Evolutionary conservation across 2,329 filamentous ascomycete species (phyloP).

Genomic region (Ophioceras dolichostomum): DNA sequence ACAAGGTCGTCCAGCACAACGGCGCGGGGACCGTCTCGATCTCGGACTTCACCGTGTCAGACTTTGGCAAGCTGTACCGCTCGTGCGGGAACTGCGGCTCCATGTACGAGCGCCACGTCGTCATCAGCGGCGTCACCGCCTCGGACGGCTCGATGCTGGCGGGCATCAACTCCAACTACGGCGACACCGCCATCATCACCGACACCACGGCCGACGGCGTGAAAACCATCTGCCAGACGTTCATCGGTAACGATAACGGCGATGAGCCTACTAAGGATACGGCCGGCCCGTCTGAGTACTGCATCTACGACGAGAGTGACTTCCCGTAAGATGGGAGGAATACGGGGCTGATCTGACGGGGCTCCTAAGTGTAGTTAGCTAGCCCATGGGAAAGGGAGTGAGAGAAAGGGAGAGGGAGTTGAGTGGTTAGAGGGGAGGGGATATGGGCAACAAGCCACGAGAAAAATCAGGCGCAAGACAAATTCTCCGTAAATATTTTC

Average conservation of each 20-base stretch:
- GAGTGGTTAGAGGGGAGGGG: no score
- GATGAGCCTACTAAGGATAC: slow-evolving; percentile 14
- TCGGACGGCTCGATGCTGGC: slow-evolving; percentile 11
- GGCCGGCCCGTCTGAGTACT: slow-evolving; percentile 6
- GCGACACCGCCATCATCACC: slow-evolving; percentile 4
- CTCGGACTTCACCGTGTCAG: background rate
- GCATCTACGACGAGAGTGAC: slow-evolving; percentile 8
- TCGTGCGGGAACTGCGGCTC: background rate
- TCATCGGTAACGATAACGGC: slow-evolving; percentile 11
- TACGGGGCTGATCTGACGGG: no score
- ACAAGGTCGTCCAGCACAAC: slow-evolving; percentile 26
- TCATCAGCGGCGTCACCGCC: background rate
- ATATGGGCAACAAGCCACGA: no score
- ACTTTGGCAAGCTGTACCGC: background rate
- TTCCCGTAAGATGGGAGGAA: no score
- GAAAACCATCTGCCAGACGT: slow-evolving; percentile 2
- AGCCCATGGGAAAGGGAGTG: no score
- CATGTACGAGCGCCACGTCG: background rate
- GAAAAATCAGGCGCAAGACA: no score
- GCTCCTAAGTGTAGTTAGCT: no score
- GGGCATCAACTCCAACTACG: slow-evolving; percentile 26
- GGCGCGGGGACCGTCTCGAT: slow-evolving; percentile 18
- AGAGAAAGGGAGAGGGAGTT: no score
- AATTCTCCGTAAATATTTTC: no score
- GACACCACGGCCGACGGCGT: slow-evolving; percentile 1